Percentiles rank a stretch among this genome's conserved stretches.
Conservation (phyloP, 345 rosid species). For the Viola odorata region DNA sequence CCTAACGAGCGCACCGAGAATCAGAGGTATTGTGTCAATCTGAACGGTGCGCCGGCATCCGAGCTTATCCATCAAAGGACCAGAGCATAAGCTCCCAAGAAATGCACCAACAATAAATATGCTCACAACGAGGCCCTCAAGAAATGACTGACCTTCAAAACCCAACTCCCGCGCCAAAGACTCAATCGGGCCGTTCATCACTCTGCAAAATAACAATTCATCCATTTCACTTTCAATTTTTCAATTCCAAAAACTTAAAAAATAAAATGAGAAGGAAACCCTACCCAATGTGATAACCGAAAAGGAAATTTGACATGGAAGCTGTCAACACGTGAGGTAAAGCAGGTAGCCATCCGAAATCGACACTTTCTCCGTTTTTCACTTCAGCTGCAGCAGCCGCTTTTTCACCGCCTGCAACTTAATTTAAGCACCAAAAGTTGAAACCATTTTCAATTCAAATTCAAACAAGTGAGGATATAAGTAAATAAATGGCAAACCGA, state of each 20-base stretch:
- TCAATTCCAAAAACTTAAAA: background rate
- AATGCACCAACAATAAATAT: slow-evolving; percentile 78
- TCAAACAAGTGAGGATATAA: background rate
- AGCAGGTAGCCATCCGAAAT: slow-evolving; percentile 65
- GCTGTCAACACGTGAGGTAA: slow-evolving; percentile 61
- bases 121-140: slow-evolving; percentile 81
- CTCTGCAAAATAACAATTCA: slow-evolving; percentile 32
- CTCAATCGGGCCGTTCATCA: slow-evolving; percentile 77
- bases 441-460: background rate
- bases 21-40: slow-evolving; percentile 45
- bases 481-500: background rate
- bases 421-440: background rate
- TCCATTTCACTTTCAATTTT: background rate
- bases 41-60: slow-evolving; percentile 72
- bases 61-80: slow-evolving; percentile 53
- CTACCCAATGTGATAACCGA: slow-evolving; percentile 81
- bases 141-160: slow-evolving; percentile 59
- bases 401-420: slow-evolving; percentile 28
- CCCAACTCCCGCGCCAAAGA: slow-evolving; percentile 72
- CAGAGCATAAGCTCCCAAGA: slow-evolving; percentile 58
- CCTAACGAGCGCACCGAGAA: slow-evolving; percentile 71
- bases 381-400: slow-evolving; percentile 12
- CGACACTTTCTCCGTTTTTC: slow-evolving; percentile 21
- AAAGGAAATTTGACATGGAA: slow-evolving; percentile 72
- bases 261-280: background rate